Base-by-base conservation (phyloP, 345 rosid genomes). In the Salix exigua region DNA sequence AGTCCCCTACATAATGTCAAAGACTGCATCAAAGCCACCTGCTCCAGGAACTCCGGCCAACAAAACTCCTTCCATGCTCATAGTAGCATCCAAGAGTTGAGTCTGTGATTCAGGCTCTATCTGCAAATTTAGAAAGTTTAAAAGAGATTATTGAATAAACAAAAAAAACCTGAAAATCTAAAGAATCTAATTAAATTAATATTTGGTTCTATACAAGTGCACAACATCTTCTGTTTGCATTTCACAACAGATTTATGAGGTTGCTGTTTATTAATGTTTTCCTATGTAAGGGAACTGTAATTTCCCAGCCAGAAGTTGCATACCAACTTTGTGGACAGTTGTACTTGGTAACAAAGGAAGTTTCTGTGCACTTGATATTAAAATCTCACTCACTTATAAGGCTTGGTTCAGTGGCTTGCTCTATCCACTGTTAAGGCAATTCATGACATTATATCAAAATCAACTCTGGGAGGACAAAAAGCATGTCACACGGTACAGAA, bases 11-110 rank as follows among this genome's bases (percentile, higher is more conserved):
- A 91, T 85, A 44, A 96, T 76, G 6, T 97, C 90, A 75, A 93
- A 93, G 67, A 96, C 79, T 4, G 99, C 99, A 85, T 96, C 97
- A 73, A 92, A 96, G 23, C 98, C 99, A 70, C 99, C 99, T 38
- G 97, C 98, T 77, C 98, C 99, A 58, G 99, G 98, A 80, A 96
- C 97, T 67, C 97, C 97, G 51, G 90, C 98, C 77, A 92, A 83
- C 77, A 94, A 64, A 86, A 96, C 97, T 78, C 98, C 98, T 83
- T 92, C 97, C 83, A 89, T 78, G 30, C 85, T 79, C 91, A 94
- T 90, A 2, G 99, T 92, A 72, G 93, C 88, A 83, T 92, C 89
- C 84, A 96, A 53, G 73, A 93, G 97, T 79, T 66, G 82, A 74
- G 94, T 87, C 80, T 91, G 97, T 30, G 97, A 80, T 80, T 90